Conservation (phyloP, 2,329 filamentous ascomycete genomes). For the Stemphylium beticola region DNA sequence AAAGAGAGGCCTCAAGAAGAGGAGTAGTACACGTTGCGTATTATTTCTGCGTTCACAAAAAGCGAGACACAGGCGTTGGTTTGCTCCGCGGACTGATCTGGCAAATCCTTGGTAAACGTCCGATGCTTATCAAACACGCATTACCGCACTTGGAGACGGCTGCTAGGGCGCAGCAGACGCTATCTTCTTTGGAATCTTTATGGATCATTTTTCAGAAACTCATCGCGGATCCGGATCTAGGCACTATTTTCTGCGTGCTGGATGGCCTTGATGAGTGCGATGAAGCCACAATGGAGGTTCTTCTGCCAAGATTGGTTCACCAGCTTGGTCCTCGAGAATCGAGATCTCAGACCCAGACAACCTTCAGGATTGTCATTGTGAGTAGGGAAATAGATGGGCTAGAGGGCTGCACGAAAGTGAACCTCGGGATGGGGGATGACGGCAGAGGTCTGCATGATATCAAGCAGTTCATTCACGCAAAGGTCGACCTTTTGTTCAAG, state of each 20-base stretch:
- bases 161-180: background rate
- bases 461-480: background rate
- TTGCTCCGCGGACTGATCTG: background rate
- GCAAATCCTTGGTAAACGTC: background rate
- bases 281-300: background rate
- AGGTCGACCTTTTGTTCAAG: background rate
- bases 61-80: background rate
- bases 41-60: background rate
- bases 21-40: background rate
- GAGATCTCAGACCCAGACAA: background rate
- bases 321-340: background rate
- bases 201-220: background rate
- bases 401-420: background rate
- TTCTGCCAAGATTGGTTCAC: background rate
- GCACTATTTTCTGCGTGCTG: background rate
- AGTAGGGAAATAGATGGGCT: background rate
- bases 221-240: background rate
- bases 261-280: background rate
- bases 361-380: background rate
- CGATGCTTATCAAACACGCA: background rate
- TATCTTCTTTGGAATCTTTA: background rate
- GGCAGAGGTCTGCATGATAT: background rate
- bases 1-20: background rate
- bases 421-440: background rate
- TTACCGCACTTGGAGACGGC: background rate